Conservation (phyloP, 164 flowering plant genomes). For the Vitis rupestris region DNA sequence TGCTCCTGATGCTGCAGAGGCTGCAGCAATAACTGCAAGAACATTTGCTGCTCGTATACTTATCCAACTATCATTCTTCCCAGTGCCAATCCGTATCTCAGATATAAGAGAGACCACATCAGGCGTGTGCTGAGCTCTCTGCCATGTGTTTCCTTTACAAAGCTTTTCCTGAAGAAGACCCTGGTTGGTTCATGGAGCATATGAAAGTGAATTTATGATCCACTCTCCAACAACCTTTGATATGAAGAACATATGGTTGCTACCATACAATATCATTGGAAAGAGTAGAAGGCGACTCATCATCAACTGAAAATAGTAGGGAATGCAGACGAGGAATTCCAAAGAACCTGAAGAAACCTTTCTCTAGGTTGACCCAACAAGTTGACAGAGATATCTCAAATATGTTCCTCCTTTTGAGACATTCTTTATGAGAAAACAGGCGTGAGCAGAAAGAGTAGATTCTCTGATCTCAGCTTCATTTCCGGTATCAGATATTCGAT, state of each 20-base stretch:
- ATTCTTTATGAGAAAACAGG: slow-evolving; percentile 86
- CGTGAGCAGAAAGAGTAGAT: slow-evolving; percentile 72
- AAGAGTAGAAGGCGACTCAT: slow-evolving; percentile 57
- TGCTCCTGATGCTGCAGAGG: too few species aligned
- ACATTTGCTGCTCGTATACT: too few species aligned
- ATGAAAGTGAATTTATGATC: slow-evolving; percentile 39
- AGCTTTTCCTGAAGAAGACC: slow-evolving; percentile 98
- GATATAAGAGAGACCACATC: slow-evolving; percentile 92
- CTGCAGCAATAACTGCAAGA: too few species aligned
- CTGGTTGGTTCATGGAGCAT: slow-evolving; percentile 83
- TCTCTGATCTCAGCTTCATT: slow-evolving; percentile 71
- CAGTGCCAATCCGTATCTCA: slow-evolving; percentile 85
- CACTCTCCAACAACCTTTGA: slow-evolving; percentile 84
- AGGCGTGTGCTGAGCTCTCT: slow-evolving; percentile 67
- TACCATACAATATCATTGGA: slow-evolving; percentile 84
- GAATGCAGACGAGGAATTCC: slow-evolving; percentile 83
- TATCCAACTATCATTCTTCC: slow-evolving; percentile 54
- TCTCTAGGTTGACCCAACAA: slow-evolving; percentile 76
- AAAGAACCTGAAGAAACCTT: slow-evolving; percentile 88
- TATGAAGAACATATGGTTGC: slow-evolving; percentile 73
- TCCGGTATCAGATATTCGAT: slow-evolving; percentile 72
- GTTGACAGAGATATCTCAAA: slow-evolving; percentile 76
- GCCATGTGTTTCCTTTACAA: slow-evolving; percentile 82
- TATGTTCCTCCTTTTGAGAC: slow-evolving; percentile 90
- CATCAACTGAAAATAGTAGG: slow-evolving; percentile 20